A percentile compares a stretch with the other conserved stretches of the same genome.
Conservation (phyloP, 2,329 filamentous ascomycete genomes). For the Teratosphaeria gauchensis region DNA sequence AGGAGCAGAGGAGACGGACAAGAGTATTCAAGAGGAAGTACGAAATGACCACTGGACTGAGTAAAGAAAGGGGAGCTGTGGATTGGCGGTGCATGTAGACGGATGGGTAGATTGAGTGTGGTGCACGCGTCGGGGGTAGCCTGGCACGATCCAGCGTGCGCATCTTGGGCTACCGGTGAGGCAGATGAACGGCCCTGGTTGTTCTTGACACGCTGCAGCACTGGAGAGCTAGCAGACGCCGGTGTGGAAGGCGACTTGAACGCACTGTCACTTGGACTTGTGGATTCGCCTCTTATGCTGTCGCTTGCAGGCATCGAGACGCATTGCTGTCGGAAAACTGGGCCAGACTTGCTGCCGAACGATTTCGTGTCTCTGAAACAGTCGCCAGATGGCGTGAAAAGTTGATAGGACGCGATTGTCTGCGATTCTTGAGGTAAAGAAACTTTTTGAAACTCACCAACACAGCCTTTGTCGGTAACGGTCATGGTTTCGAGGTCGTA, state of each 20-base stretch:
- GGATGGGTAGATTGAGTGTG: conserved; percentile 3
- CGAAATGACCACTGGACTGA: conserved; percentile 27
- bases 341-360: background rate
- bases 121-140: conserved; percentile 5
- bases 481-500: conserved; percentile 44
- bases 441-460: conserved; percentile 39
- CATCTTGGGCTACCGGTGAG: conserved; percentile 1
- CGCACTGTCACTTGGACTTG: conserved; percentile 9
- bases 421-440: conserved; percentile 14
- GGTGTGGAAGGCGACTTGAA: conserved; percentile 20
- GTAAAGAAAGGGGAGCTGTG: conserved; percentile 24
- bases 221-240: conserved; percentile 18
- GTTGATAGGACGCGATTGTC: conserved; percentile 14
- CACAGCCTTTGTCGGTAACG: conserved; percentile 38
- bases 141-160: conserved; percentile 6
- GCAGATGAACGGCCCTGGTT: conserved; percentile 6
- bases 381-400: conserved; percentile 5
- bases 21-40: conserved; percentile 29
- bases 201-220: conserved; percentile 14
- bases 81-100: conserved; percentile 11
- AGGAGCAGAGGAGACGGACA: conserved; percentile 29
- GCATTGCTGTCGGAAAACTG: background rate
- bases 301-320: background rate
- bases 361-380: background rate
- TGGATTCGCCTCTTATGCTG: background rate